A percentile compares a stretch with the other conserved stretches of the same genome.
phyloP scores from a whole-genome alignment of 495 filamentous ascomycete genomes.

The Echria macrotheca region DNA sequence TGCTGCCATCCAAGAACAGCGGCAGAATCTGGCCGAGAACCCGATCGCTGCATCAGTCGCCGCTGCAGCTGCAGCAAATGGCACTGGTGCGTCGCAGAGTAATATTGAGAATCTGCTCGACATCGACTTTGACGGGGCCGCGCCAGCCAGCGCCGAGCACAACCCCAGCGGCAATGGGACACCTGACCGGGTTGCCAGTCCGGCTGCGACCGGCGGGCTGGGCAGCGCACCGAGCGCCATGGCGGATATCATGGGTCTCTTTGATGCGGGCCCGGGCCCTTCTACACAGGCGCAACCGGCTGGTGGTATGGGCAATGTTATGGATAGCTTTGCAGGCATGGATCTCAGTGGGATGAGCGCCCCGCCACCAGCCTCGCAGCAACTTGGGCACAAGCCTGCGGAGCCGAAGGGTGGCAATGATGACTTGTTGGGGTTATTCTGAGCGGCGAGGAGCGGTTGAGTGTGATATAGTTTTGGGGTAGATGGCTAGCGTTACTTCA shows the following conservation, averaged over 20 bases:
- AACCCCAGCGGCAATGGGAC: conserved; percentile 62
- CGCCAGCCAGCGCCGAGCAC: conserved; percentile 80
- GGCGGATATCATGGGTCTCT: conserved; percentile 88
- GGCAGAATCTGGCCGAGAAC: conserved; percentile 86
- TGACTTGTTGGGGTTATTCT: conserved; percentile 88
- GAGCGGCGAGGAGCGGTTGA: conserved; percentile 15
- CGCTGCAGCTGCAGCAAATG: conserved; percentile 56
- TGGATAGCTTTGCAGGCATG: conserved; percentile 80
- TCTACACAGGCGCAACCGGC: conserved; percentile 1
- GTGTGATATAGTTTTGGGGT: background rate
- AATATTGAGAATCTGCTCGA: conserved; percentile 95
- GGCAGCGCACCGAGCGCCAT: conserved; percentile 48
- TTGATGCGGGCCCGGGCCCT: conserved; percentile 40
- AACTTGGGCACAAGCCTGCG: conserved; percentile 32
- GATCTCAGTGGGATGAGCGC: conserved; percentile 61
- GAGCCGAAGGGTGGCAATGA: conserved; percentile 67
- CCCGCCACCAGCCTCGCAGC: conserved; percentile 49
- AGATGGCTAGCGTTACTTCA: too few species aligned
- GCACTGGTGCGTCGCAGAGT: conserved; percentile 55
- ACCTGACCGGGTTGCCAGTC: conserved; percentile 71
- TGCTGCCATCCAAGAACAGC: conserved; percentile 93
- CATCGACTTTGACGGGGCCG: conserved; percentile 95
- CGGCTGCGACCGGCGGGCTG: conserved; percentile 34
- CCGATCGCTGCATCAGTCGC: conserved; percentile 83
- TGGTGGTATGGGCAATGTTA: conserved; percentile 52